Percentiles rank a stretch among this genome's conserved stretches.
These are phyloP conservation scores for Leccinum brunneo-olivaceum DNA, from an alignment of 1,284 basidiomycete species.

Conservation along the genomic window DNA sequence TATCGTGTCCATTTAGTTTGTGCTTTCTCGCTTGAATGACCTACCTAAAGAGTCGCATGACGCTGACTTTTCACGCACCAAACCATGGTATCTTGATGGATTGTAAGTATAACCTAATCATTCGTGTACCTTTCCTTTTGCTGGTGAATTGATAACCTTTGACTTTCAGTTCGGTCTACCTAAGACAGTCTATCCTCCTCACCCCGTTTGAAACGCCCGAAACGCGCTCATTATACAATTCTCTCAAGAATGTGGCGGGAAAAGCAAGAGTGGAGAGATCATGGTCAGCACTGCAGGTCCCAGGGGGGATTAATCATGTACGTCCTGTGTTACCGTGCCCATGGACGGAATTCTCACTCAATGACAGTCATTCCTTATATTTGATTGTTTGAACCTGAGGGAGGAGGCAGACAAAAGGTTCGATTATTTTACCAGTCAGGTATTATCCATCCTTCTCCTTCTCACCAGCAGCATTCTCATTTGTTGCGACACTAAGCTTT, in stretches of 20 bases:
- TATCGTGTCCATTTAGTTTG: constrained; percentile 51
- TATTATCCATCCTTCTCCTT: constrained; percentile 25
- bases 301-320: constrained; percentile 76
- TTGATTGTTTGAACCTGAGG: constrained; percentile 67
- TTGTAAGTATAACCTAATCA: constrained; percentile 47
- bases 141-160: neutral
- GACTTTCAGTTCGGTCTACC: constrained; percentile 56
- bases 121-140: neutral
- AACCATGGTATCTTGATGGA: constrained; percentile 95
- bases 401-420: constrained; percentile 87
- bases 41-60: constrained; percentile 91
- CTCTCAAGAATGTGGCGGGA: constrained; percentile 79
- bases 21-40: constrained; percentile 79
- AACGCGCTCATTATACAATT: constrained; percentile 73
- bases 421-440: constrained; percentile 81
- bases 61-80: constrained; percentile 93
- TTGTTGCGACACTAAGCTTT: constrained; percentile 41
- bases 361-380: constrained; percentile 61
- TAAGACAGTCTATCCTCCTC: constrained; percentile 88
- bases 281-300: constrained; percentile 71
- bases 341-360: constrained; percentile 7
- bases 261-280: constrained; percentile 64
- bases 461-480: constrained; percentile 1
- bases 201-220: constrained; percentile 90
- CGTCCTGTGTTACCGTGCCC: constrained; percentile 13